Base-by-base conservation (phyloP, 371 early-diverging fungal genomes). In the Mucor mucedo region DNA sequence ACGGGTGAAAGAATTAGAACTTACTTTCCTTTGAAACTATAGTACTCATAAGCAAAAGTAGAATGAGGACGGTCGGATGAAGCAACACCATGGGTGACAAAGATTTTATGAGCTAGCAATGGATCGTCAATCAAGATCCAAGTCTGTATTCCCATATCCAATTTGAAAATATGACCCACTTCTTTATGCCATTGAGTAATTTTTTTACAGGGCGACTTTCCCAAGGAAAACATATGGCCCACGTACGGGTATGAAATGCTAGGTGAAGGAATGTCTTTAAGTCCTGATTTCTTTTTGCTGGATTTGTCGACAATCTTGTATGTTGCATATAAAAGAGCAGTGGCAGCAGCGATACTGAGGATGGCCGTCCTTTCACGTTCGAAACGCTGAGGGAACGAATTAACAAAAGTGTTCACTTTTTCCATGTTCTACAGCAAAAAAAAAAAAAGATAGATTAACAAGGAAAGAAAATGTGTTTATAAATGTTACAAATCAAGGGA, bases 171-270 rank as follows among this genome's bases (percentile, higher is more conserved):
- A 11, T 64, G 69, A 5, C 65, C 58, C 13, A 52, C 11, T 41
- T 60, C 52, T 30, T 56, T 33, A 30, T 69, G 69, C 69, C 69
- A 69, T 57, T 60, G 27, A 9, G 29, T 11, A 13, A 69, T 45
- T 16, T 50, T 44, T 8, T n/a, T 32, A 4, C 35, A 38, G 14
- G 69, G 69, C 8, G 41, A 10, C 10, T 40, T 21, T 0, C 69
- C 69, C 40, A 69, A 28, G 11, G 69, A 60, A 21, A 69, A 10
- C 65, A 69, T 33, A 11, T 69, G 69, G 2, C 66, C 69, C 11
- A 66, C 28, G 32, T 44, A 52, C 35, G 66, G 66, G 29, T 56
- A 60, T 2, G 42, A 21, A 9, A 52, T 42, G 0, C 62, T 57
- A 38, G 66, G 66, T 5, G 50, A 16, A 38, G 66, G 66, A 21